phyloP scores from a whole-genome alignment of 2,329 filamentous ascomycete species.

The Epicoccum sorghinum region DNA sequence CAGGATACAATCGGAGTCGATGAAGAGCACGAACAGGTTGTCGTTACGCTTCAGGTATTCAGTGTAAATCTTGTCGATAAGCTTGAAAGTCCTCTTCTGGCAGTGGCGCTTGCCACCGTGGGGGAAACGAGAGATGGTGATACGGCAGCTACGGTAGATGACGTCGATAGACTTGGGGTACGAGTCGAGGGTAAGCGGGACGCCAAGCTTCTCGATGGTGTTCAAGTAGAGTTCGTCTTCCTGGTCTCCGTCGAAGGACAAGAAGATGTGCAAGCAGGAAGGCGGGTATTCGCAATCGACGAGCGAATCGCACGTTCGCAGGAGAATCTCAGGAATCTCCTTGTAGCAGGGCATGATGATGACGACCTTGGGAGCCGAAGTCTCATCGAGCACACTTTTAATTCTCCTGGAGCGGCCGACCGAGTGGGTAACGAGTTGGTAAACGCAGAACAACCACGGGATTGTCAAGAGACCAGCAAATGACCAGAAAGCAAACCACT shows the following conservation, averaged over 20 bases:
- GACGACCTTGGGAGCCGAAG: slow-evolving; percentile 88
- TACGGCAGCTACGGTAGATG: slow-evolving; percentile 77
- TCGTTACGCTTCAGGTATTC: slow-evolving; percentile 87
- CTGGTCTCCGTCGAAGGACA: slow-evolving; percentile 91
- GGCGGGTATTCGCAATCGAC: slow-evolving; percentile 93
- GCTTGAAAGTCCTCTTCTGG: slow-evolving; percentile 89
- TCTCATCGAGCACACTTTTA: slow-evolving; percentile 82
- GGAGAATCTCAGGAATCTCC: slow-evolving; percentile 81
- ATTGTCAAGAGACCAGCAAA: slow-evolving; percentile 85
- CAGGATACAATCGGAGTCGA: slow-evolving; percentile 95
- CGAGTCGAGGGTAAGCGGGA: slow-evolving; percentile 74
- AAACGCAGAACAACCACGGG: slow-evolving; percentile 92
- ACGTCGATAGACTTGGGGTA: slow-evolving; percentile 94
- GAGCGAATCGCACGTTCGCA: slow-evolving; percentile 88
- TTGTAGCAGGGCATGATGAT: slow-evolving; percentile 98
- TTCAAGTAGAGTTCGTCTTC: slow-evolving; percentile 89
- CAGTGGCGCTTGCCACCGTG: slow-evolving; percentile 94
- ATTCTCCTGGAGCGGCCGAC: slow-evolving; percentile 82
- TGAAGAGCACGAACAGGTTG: slow-evolving; percentile 93
- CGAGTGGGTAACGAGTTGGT: slow-evolving; percentile 85
- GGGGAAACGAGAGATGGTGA: slow-evolving; percentile 90
- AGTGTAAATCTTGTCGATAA: slow-evolving; percentile 91
- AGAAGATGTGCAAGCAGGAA: slow-evolving; percentile 89
- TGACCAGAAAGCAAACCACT: slow-evolving; percentile 96
- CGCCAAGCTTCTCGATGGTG: slow-evolving; percentile 83